Base-by-base conservation (phyloP, 768 basidiomycete genomes). In the Lactarius hatsudake region DNA sequence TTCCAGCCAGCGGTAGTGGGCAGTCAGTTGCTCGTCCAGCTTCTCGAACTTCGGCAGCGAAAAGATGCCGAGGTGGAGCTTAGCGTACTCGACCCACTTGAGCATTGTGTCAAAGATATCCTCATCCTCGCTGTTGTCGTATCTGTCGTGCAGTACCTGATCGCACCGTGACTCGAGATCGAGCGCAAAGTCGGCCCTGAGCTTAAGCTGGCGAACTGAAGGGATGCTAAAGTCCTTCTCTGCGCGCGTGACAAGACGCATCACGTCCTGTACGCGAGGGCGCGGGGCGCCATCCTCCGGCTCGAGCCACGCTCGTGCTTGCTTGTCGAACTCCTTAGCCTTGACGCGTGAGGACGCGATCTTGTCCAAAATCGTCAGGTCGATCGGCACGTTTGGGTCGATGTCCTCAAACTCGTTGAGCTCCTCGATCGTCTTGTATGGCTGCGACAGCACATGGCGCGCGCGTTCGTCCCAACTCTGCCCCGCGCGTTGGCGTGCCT, bases 161-260 rank as follows among this genome's bases (percentile, higher is more conserved):
- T 93, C 91, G 73, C 90, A 91, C 65, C 87, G 84, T 23, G 80
- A 79, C 77, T 94, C 91, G 30, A 93, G 84, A 72, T 92, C 91
- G 66, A 83, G 78, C n/a, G 90, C 92, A 69, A 91, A 87, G 66
- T 90, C 86, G 26, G 89, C 88, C 34, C 84, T 86, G 57, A 85
- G 82, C 74, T 87, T 87, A 58, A 94, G 78, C 60, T 89, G 85
- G 18, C 80, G 75, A 42, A 94, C 79, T 43, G 87, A 83, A 23
- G 84, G 78, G 56, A 94, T 91, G 72, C 79, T 84, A 73, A 87
- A 94, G 68, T 93, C 90, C 73, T 88, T 89, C 74, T 91, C 88
- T 7, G 89, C 88, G 18, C 87, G 86, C 17, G 80, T 79, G 48
- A 89, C 85, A 30, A 93, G 83, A 64, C 86, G 80, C 73, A 87